Percentiles rank a stretch among this genome's conserved stretches.
phyloP scores from a whole-genome alignment of 129 eudicot species.

The Saposhnikovia divaricata region DNA sequence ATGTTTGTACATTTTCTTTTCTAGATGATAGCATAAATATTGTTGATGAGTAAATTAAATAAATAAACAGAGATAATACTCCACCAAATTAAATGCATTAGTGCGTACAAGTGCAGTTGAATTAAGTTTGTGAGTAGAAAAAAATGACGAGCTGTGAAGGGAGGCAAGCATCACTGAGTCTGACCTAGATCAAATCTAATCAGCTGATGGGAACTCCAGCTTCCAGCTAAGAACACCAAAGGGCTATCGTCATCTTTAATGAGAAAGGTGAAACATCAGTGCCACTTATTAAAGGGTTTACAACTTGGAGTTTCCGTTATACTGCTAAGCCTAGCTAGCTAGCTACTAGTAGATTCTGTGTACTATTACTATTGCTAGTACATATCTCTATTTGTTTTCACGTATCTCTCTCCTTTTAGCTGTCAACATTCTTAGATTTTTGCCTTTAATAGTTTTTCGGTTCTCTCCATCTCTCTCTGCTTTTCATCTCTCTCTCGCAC shows the following conservation, averaged over 20 bases:
- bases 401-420: neutral
- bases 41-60: too few relatives aligned
- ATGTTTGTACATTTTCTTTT: too few relatives aligned
- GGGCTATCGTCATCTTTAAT: neutral
- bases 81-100: neutral
- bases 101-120: neutral
- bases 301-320: constrained; percentile 9
- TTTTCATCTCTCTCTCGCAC: too few relatives aligned
- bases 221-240: neutral
- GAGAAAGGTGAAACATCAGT: constrained; percentile 2
- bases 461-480: neutral
- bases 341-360: neutral
- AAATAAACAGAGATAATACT: neutral
- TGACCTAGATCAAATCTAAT: neutral
- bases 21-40: too few relatives aligned
- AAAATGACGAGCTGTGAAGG: neutral
- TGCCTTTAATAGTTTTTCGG: neutral
- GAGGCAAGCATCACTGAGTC: neutral
- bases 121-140: neutral
- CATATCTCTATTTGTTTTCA: neutral
- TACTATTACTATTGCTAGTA: neutral
- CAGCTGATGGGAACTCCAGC: neutral
- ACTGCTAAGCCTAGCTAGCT: neutral
- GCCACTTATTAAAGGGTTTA: neutral
- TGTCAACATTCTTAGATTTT: constrained; percentile 1